These are phyloP conservation scores for Mycena alexandri DNA, from an alignment of 768 basidiomycete species.

Conservation along the genomic window DNA sequence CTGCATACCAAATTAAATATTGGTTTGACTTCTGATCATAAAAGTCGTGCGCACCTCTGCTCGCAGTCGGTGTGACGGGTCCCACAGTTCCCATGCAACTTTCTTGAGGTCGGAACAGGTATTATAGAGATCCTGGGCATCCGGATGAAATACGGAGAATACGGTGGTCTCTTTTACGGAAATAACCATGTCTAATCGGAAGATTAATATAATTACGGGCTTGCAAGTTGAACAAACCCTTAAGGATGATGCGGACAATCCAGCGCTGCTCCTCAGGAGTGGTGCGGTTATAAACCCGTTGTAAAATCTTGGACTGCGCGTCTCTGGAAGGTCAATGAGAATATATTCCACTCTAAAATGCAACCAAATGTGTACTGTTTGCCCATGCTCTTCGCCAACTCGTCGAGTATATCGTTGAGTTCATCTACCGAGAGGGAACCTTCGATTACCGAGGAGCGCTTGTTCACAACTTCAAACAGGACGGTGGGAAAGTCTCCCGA, in stretches of 20 bases:
- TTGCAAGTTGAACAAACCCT: conserved; percentile 66
- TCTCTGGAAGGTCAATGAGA: conserved; percentile 64
- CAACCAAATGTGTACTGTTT: conserved; percentile 69
- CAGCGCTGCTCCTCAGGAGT: conserved; percentile 94
- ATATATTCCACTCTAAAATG: not conserved
- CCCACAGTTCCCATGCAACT: conserved; percentile 90
- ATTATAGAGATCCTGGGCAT: conserved; percentile 94
- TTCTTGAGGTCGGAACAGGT: conserved; percentile 97
- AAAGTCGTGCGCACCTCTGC: conserved; percentile 58
- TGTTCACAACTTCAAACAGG: conserved; percentile 87
- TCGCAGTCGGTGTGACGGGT: conserved; percentile 76
- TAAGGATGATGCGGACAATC: conserved; percentile 96
- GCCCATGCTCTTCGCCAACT: conserved; percentile 77
- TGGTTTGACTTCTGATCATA: not conserved
- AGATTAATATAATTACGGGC: conserved; percentile 4
- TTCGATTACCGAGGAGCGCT: conserved; percentile 83
- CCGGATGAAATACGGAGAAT: conserved; percentile 91
- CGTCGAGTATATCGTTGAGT: conserved; percentile 84
- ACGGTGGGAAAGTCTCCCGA: conserved; percentile 93
- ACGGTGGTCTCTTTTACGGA: conserved; percentile 96
- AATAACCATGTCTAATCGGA: conserved; percentile 82
- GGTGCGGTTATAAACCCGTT: conserved; percentile 80
- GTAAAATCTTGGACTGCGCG: conserved; percentile 79
- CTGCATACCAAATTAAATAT: conserved; percentile 51
- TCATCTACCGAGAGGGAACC: conserved; percentile 85